Evolutionary conservation across 1,284 basidiomycete genomes (phyloP).

Genomic region (Gomphus sp.): DNA sequence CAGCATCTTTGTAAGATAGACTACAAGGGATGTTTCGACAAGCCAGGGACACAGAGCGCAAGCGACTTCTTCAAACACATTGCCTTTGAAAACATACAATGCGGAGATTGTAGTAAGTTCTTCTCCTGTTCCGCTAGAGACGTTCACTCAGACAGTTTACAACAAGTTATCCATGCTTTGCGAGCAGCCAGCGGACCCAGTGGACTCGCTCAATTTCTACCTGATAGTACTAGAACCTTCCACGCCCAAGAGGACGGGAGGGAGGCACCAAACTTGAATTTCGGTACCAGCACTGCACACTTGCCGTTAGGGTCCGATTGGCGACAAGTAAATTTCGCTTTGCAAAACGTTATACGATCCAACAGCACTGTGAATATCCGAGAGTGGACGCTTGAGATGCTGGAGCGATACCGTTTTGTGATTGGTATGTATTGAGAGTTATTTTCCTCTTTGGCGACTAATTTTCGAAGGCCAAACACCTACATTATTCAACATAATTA

Average conservation of each 20-base stretch:
- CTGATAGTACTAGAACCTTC: constrained; percentile 17
- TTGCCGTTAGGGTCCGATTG: constrained; percentile 33
- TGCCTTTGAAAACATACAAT: constrained; percentile 32
- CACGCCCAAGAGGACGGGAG: constrained; percentile 11
- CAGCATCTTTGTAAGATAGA: constrained; percentile 15
- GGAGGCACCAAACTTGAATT: neutral
- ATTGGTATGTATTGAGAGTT: constrained; percentile 17
- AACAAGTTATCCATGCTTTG: constrained; percentile 34
- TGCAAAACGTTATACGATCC: constrained; percentile 27
- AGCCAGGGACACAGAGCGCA: constrained; percentile 16
- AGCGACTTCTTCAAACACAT: constrained; percentile 37
- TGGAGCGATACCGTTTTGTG: constrained; percentile 35
- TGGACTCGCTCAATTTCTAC: constrained; percentile 38
- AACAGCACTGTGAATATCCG: constrained; percentile 25
- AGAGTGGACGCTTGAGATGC: constrained; percentile 29
- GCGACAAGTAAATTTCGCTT: constrained; percentile 31
- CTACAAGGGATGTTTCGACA: constrained; percentile 27
- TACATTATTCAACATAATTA: constrained; percentile 3
- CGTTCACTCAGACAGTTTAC: neutral
- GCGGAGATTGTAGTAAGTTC: constrained; percentile 41
- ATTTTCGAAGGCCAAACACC: constrained; percentile 5
- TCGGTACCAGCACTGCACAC: constrained; percentile 22
- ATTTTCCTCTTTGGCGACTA: neutral
- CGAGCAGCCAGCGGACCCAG: constrained; percentile 32
- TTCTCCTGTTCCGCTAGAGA: neutral